Percentiles rank a stretch among this genome's conserved stretches.
Evolutionary conservation across 108 stramenopile genomes (phyloP).

Genomic region (Nitzschia inconspicua): DNA sequence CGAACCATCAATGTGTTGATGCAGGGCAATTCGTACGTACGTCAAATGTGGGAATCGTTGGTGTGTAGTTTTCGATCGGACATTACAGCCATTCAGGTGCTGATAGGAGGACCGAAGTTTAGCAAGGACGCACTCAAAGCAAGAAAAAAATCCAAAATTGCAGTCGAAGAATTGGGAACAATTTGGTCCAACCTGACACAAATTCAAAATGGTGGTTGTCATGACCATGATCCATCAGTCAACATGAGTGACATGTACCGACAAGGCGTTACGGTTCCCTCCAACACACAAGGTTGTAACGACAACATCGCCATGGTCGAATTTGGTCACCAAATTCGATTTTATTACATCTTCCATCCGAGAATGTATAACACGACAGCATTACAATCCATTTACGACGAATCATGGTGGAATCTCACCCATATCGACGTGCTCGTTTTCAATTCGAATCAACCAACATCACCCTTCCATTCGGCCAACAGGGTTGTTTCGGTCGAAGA

Average conservation of each 20-base stretch:
- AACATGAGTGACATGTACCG: background rate
- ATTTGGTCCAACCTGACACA: background rate
- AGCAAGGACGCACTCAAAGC: background rate
- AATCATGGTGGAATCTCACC: no score
- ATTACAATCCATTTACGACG: background rate
- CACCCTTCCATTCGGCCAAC: no score
- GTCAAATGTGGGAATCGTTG: constrained; percentile 26
- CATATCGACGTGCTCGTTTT: no score
- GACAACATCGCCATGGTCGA: constrained; percentile 35
- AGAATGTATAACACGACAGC: constrained; percentile 6
- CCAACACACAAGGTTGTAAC: constrained; percentile 17
- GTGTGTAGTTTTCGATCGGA: background rate
- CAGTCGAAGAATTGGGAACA: background rate
- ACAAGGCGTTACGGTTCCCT: background rate
- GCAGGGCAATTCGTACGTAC: constrained; percentile 16
- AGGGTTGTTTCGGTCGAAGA: background rate
- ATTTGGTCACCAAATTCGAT: constrained; percentile 2
- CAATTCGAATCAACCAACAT: no score
- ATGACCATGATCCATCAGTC: no score
- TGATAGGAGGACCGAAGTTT: constrained; percentile 12
- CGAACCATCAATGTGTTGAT: constrained; percentile 9
- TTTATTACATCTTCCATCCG: constrained; percentile 30
- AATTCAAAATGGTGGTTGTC: background rate
- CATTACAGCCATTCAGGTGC: constrained; percentile 8
- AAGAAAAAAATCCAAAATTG: background rate